These are phyloP conservation scores for Aspergillus texensis DNA, from an alignment of 2,329 filamentous ascomycete genomes.

Conservation along the genomic window DNA sequence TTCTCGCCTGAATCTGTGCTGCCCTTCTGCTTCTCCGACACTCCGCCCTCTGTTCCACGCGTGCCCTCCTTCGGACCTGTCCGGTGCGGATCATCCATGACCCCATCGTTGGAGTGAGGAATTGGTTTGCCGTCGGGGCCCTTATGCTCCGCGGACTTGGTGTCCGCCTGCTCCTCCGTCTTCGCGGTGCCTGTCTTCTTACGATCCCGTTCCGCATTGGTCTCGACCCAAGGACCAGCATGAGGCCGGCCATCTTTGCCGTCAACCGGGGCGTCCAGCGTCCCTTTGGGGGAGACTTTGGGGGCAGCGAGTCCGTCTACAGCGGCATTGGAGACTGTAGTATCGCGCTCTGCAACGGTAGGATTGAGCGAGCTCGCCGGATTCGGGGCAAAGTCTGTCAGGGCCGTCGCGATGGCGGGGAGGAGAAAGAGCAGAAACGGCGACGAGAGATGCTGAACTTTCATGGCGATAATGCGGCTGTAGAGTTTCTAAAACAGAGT, in stretches of 20 bases:
- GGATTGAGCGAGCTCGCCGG: constrained; percentile 16
- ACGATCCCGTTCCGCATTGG: constrained; percentile 50
- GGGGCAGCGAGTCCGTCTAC: constrained; percentile 21
- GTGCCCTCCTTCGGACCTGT: constrained; percentile 79
- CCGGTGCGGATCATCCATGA: constrained; percentile 88
- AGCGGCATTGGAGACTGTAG: constrained; percentile 17
- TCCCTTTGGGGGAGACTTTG: constrained; percentile 50
- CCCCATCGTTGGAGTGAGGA: constrained; percentile 68
- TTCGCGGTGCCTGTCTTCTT: constrained; percentile 42
- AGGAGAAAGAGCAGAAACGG: constrained; percentile 39
- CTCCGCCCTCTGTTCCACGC: constrained; percentile 84
- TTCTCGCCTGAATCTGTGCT: constrained; percentile 71
- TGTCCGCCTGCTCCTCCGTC: constrained; percentile 32
- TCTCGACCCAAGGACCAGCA: constrained; percentile 70
- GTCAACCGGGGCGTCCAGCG: constrained; percentile 85
- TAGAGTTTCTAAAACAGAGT: background rate
- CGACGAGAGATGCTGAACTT: constrained; percentile 33
- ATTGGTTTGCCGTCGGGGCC: constrained; percentile 49
- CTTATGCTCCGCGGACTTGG: constrained; percentile 35
- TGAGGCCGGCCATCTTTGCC: constrained; percentile 93
- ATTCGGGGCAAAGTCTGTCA: constrained; percentile 21
- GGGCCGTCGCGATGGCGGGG: constrained; percentile 34
- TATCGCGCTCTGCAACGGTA: constrained; percentile 15
- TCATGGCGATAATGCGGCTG: constrained; percentile 30
- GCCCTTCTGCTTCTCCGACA: constrained; percentile 82